These are phyloP conservation scores for Entomortierella chlamydospora DNA, from an alignment of 192 early-diverging fungal species.

Conservation along the genomic window DNA sequence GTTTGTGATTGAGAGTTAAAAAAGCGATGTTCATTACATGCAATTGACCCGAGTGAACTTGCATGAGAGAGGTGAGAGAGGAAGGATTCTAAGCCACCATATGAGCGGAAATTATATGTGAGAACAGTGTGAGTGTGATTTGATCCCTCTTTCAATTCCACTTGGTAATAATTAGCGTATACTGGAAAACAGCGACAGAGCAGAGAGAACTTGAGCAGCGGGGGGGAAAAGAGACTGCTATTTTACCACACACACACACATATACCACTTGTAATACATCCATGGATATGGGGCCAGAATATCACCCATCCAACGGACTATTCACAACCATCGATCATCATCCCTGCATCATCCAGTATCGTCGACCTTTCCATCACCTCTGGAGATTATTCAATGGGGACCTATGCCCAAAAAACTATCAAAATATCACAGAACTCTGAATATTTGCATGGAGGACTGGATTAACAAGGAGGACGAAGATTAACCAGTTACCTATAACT, in stretches of 20 bases:
- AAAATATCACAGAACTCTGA: not conserved
- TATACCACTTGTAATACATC: not conserved
- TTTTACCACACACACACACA: not conserved
- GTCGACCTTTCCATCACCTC: not conserved
- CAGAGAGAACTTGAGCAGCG: not conserved
- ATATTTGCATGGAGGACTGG: not conserved
- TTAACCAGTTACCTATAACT: no score
- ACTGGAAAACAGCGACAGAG: not conserved
- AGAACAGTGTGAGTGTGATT: not conserved
- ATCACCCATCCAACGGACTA: conserved; percentile 2
- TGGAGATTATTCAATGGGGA: no score
- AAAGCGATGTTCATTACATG: not conserved
- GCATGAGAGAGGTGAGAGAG: not conserved
- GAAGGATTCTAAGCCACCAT: conserved; percentile 6
- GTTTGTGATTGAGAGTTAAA: not conserved
- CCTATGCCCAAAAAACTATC: not conserved
- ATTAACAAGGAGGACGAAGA: not conserved
- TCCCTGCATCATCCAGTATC: not conserved
- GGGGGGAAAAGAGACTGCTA: conserved; percentile 9
- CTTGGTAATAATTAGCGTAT: conserved; percentile 38
- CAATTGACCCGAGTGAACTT: not conserved
- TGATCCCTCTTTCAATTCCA: conserved; percentile 47
- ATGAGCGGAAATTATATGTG: not conserved
- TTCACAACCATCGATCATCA: no score
- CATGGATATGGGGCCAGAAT: not conserved